Evolutionary conservation across 164 flowering plant genomes (phyloP), one percentile per base, ranked within the genome.

Genomic region (Pachysandra terminalis): DNA sequence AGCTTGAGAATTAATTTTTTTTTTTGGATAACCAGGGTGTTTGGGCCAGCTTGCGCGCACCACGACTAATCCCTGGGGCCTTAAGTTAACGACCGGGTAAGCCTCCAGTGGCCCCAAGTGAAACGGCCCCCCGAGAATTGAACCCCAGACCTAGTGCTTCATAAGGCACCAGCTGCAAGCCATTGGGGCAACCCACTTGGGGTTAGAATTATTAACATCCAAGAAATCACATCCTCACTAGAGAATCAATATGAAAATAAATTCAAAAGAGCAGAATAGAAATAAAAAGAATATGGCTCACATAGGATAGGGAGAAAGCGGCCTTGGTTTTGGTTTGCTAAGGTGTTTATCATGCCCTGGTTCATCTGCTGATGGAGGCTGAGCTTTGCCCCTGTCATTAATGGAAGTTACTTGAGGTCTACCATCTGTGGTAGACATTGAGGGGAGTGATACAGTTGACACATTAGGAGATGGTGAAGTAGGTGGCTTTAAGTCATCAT

Each of bases 251-350:
- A 32, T 19, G 51, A 58, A 19, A 3, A 12, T 22, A 24, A 28
- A 23, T n/a, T 13, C 1, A 56, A 55, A 19, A 21, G 22, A 7
- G 19, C 22, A 49, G 40, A 21, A 1, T 0, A 7, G 37, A 65
- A 60, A 55, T 26, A 19, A n/a, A n/a, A n/a, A 32, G 16, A 16
- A 25, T 48, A 19, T 49, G 24, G 35, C 87, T 82, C 73, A 86
- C 90, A 82, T 79, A 27, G 89, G 71, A 63, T 65, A 88, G 70
- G 93, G 93, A 22, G 93, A 88, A 67, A 83, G 87, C 12, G 89
- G 82, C 61, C 67, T 52, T 25, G 79, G 62, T 66, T 81, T 84
- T 68, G 74, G 59, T 67, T 55, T 59, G 13, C 56, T 54, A 0
- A 53, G 57, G 16, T 75, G 71, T 22, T 60, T 67, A 32, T 68